phyloP scores from a whole-genome alignment of 208 protist genomes.

The Acanthamoeba healyi region DNA sequence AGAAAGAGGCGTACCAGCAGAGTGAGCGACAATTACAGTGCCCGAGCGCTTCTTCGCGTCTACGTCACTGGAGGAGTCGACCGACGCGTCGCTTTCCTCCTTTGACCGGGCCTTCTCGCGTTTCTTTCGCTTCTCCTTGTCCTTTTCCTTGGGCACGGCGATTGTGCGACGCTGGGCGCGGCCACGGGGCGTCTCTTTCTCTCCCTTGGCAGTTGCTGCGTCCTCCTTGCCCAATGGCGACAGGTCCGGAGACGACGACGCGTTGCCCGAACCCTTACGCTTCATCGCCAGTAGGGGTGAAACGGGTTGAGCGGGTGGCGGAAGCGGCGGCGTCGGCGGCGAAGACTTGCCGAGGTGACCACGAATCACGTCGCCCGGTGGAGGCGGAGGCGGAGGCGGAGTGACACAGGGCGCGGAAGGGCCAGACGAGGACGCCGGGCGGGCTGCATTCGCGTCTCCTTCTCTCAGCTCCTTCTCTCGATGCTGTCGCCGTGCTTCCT shows the following conservation, averaged over 20 bases:
- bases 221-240: neutral
- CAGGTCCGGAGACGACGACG: neutral
- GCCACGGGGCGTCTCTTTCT: neutral
- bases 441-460: neutral
- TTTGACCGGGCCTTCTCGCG: constrained; percentile 1
- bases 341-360: neutral
- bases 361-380: neutral
- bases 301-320: neutral
- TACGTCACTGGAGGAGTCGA: neutral
- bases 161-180: neutral
- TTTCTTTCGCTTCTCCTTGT: neutral
- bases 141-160: constrained; percentile 21
- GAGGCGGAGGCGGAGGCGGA: neutral
- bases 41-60: neutral
- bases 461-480: no score
- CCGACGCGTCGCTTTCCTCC: neutral
- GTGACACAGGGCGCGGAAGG: no score
- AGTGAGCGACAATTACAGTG: neutral
- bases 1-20: neutral
- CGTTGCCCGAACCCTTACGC: neutral
- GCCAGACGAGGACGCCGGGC: neutral
- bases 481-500: neutral
- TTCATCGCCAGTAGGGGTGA: neutral
- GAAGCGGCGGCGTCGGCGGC: neutral
- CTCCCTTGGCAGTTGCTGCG: no score